Percentiles rank a stretch among this genome's conserved stretches.
phyloP scores from a whole-genome alignment of 768 basidiomycete species.

The Pisolithus albus region DNA sequence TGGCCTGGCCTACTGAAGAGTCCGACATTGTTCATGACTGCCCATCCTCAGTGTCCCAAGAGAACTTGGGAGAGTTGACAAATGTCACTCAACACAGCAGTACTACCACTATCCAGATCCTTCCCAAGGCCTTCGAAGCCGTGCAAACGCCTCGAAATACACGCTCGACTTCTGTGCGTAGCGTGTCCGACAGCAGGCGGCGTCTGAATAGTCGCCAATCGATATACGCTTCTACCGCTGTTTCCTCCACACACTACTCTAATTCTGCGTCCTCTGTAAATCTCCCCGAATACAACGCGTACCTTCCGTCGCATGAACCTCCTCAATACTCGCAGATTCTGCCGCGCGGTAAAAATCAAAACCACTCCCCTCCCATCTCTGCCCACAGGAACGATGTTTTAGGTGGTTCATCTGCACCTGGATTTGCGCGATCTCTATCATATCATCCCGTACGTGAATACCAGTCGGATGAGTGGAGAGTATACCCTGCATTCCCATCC shows the following conservation, averaged over 20 bases:
- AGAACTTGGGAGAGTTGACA: conserved; percentile 1
- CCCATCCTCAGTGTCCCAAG: not conserved
- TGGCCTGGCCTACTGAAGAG: conserved; percentile 15
- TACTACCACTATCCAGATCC: conserved; percentile 9
- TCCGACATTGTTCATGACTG: conserved; percentile 5
- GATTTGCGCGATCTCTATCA: not conserved
- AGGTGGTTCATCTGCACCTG: conserved; percentile 9
- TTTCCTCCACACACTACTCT: conserved; percentile 4
- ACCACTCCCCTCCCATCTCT: conserved; percentile 58
- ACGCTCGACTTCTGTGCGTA: conserved; percentile 11
- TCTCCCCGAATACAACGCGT: conserved; percentile 17
- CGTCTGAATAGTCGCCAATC: conserved; percentile 1
- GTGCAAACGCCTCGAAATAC: conserved; percentile 2
- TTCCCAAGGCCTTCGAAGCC: conserved; percentile 4
- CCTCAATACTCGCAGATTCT: conserved; percentile 19
- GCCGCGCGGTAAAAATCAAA: conserved; percentile 32
- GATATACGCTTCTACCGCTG: conserved; percentile 2
- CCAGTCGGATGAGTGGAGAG: conserved; percentile 59
- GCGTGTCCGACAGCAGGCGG: conserved; percentile 13
- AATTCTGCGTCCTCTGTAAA: conserved; percentile 14
- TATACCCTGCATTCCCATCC: conserved; percentile 69
- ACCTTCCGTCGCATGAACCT: conserved; percentile 16
- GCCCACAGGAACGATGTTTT: conserved; percentile 34
- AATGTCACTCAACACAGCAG: conserved; percentile 5
- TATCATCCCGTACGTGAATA: conserved; percentile 20